These are phyloP conservation scores for Agaricus sinodeliciosus DNA, from an alignment of 768 basidiomycete genomes.

Conservation along the genomic window DNA sequence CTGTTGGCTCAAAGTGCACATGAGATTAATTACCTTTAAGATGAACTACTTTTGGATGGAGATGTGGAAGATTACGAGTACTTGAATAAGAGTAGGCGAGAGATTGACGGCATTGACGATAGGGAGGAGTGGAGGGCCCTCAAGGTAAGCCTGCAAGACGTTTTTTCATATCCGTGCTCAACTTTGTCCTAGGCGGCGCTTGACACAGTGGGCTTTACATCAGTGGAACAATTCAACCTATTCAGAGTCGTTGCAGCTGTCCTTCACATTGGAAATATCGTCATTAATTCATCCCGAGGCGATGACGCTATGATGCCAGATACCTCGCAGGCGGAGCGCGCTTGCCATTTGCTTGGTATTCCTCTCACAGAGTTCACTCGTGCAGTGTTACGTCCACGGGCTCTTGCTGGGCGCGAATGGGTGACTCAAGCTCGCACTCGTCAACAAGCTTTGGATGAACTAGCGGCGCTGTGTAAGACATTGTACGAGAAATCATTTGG, in stretches of 20 bases:
- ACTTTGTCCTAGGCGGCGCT: constrained; percentile 59
- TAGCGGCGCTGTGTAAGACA: constrained; percentile 87
- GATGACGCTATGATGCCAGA: constrained; percentile 77
- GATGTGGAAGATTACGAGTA: constrained; percentile 81
- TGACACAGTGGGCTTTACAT: constrained; percentile 83
- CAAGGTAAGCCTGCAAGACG: constrained; percentile 40
- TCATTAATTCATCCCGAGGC: constrained; percentile 68
- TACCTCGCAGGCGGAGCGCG: constrained; percentile 79
- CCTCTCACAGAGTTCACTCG: constrained; percentile 83
- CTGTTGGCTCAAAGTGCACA: neutral
- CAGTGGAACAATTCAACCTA: constrained; percentile 81
- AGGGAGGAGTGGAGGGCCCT: constrained; percentile 79
- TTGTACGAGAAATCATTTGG: constrained; percentile 98
- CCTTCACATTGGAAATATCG: constrained; percentile 93
- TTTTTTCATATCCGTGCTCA: constrained; percentile 7
- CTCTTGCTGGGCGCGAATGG: constrained; percentile 95
- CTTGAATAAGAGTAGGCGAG: constrained; percentile 80
- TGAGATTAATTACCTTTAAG: constrained; percentile 29
- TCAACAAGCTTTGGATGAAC: constrained; percentile 90
- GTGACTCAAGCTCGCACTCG: constrained; percentile 88
- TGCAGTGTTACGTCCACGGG: constrained; percentile 82
- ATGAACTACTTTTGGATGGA: constrained; percentile 67
- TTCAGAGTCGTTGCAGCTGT: constrained; percentile 93
- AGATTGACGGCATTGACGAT: constrained; percentile 96
- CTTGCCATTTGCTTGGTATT: constrained; percentile 88